Evolutionary conservation across 2,329 filamentous ascomycete genomes (phyloP), one percentile per base, ranked within the genome.

Genomic region (Colletotrichum abscissum): DNA sequence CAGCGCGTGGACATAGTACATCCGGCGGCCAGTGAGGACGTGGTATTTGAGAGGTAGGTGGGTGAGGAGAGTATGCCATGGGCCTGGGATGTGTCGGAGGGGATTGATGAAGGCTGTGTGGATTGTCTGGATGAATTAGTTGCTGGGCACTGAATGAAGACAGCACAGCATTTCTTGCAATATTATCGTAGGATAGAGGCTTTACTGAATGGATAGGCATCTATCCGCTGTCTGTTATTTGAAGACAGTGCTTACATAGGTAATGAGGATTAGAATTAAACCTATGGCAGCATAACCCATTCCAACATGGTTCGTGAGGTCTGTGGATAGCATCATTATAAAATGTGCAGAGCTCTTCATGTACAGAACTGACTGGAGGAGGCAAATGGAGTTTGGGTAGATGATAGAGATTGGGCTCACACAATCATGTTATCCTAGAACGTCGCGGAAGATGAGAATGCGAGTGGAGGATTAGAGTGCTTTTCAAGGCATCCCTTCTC

Each of bases 1-100:
- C 8, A 73, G 70, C n/a, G 52, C 38, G 59, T 73, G 66, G n/a
- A 73, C 55, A 59, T 54, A 67, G 55, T 64, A 60, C 54, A 73
- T 73, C 24, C 66, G 65, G 2, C 59, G 58, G 54, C 70, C 70
- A 16, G 54, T 49, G 8, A 73, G 65, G 66, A 63, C 33, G 55
- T 64, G 38, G 33, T 62, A 52, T 5, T 59, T 73, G 8, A 69
- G 58, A 9, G 66, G 66, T n/a, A 63, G 30, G 55, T 54, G 54
- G 49, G 70, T 73, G 16, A 69, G 12, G 54, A 59, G 66, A 14
- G 66, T 73, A 58, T 73, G 52, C 24, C 49, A 56, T 0, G 70
- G 70, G 5, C 70, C 70, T 3, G 70, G 70, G 7, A 73, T 49
- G 12, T 73, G 70, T 28, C 69, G 69, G 26, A 72, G 58, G 3